Base-by-base conservation (phyloP, 2,329 filamentous ascomycete species). In the Trichoderma polysporum region DNA sequence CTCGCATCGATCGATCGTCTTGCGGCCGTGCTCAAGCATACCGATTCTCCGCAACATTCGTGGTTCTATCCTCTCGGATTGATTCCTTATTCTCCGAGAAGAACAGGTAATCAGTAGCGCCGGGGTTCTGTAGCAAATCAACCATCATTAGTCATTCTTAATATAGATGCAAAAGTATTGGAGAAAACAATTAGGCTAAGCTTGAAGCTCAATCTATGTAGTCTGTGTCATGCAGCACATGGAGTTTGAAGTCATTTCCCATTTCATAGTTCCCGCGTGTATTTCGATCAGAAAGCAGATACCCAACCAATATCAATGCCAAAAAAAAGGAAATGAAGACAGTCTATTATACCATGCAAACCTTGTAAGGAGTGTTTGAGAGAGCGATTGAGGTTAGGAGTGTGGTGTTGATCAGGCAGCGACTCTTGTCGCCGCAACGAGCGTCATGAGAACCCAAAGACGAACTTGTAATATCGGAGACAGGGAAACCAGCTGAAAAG, bases 71-170 rank as follows among this genome's bases (percentile, higher is more conserved):
- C 65, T 67, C 49, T 67, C 65, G 57, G 57, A 50, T 67, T 54
- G 50, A 37, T 62, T 67, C 59, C 50, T 58, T 59, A 41, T 25
- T 66, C 63, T 66, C 47, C 63, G 47, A 7, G 29, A 31, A n/a
- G 62, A 50, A 67, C 50, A 52, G 39, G 53, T 41, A 57, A 41
- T 57, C 56, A 68, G 69, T 73, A 71, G 74, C 77, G 81, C 70
- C 77, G 79, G 70, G 74, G 78, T 73, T 82, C 81, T 83, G 76
- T 78, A 77, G 79, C 75, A 78, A 72, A 73, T 68, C 68, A 73
- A 75, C 71, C 73, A 70, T 72, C 74, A 80, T 83, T 80, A 83
- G 81, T 77, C 74, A 67, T 47, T 62, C 29, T 50, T 58, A 7
- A 59, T 64, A 45, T 58, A 59, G 47, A 47, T 45, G 35, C 13